Evolutionary conservation across 1,139 yeast genomes (phyloP).

Genomic region (Lodderomyces jiufengensis): DNA sequence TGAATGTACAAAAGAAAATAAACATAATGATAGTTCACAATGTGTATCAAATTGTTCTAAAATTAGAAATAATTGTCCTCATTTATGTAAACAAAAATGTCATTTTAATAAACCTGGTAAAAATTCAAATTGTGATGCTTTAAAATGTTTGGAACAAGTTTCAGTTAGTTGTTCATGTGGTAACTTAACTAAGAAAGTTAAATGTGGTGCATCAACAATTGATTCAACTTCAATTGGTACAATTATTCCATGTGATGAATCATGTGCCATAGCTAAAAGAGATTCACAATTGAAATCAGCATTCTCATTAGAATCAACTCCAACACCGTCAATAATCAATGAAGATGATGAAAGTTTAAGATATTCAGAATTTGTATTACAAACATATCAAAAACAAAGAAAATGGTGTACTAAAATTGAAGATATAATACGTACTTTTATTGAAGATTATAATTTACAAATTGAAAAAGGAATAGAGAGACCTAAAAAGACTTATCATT

Average conservation of each 20-base stretch:
- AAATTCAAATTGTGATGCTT: slow-evolving; percentile 34
- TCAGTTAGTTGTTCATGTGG: slow-evolving; percentile 64
- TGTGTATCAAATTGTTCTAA: slow-evolving; percentile 61
- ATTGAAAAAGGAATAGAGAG: slow-evolving; percentile 13
- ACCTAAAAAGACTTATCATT: slow-evolving; percentile 39
- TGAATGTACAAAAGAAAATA: slow-evolving; percentile 30
- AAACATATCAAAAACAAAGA: slow-evolving; percentile 46
- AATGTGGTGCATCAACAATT: slow-evolving; percentile 51
- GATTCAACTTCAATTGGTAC: slow-evolving; percentile 28
- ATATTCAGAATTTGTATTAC: slow-evolving; percentile 43
- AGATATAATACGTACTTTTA: slow-evolving; percentile 45
- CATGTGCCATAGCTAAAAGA: slow-evolving; percentile 61
- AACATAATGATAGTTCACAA: slow-evolving; percentile 30
- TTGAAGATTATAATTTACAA: slow-evolving; percentile 27
- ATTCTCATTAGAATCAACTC: slow-evolving; percentile 37
- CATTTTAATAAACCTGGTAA: slow-evolving; percentile 50
- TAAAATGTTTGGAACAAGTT: slow-evolving; percentile 47
- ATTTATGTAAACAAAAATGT: slow-evolving; percentile 58
- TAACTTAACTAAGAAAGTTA: slow-evolving; percentile 37
- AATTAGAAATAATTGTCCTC: slow-evolving; percentile 54
- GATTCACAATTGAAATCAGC: slow-evolving; percentile 65
- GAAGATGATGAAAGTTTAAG: slow-evolving; percentile 14
- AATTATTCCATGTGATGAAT: slow-evolving; percentile 59
- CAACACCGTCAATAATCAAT: slow-evolving; percentile 11
- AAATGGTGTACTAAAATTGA: slow-evolving; percentile 69